These are phyloP conservation scores for Phoma sp. DNA, from an alignment of 2,329 filamentous ascomycete genomes.

Conservation along the genomic window DNA sequence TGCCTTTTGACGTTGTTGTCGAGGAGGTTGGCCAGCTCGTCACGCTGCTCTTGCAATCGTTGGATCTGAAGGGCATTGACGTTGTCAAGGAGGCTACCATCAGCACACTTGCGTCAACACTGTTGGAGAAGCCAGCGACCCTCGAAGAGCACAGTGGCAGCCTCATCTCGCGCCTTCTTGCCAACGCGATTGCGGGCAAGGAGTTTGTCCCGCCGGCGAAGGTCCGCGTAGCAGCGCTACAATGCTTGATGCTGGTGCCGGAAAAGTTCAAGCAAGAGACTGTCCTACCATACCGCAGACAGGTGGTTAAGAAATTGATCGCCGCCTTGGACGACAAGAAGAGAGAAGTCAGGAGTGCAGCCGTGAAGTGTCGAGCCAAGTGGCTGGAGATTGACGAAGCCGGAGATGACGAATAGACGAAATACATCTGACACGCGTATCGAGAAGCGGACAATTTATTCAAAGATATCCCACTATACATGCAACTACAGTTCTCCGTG, in stretches of 20 bases:
- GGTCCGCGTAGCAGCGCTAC: conserved; percentile 56
- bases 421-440: not conserved
- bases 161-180: conserved; percentile 62
- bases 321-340: conserved; percentile 66
- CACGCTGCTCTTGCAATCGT: conserved; percentile 66
- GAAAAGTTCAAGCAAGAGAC: conserved; percentile 56
- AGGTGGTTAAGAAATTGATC: conserved; percentile 63
- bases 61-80: conserved; percentile 61
- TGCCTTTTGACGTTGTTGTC: conserved; percentile 65
- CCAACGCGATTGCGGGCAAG: conserved; percentile 43
- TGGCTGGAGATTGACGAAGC: conserved; percentile 67
- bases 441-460: not conserved
- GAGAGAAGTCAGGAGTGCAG: conserved; percentile 66
- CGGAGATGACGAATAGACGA: conserved; percentile 56
- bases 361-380: conserved; percentile 65
- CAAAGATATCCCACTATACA: conserved; percentile 3
- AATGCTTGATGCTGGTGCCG: conserved; percentile 57
- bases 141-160: conserved; percentile 64
- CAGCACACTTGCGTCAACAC: conserved; percentile 62
- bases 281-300: conserved; percentile 62
- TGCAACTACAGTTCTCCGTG: not conserved
- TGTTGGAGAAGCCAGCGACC: conserved; percentile 61
- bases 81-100: conserved; percentile 66
- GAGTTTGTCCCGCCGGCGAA: conserved; percentile 37
- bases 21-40: conserved; percentile 63